A percentile compares a stretch with the other conserved stretches of the same genome.
These are phyloP conservation scores for Galium porrigens DNA, from an alignment of 305 asterid genomes.

Conservation along the genomic window DNA sequence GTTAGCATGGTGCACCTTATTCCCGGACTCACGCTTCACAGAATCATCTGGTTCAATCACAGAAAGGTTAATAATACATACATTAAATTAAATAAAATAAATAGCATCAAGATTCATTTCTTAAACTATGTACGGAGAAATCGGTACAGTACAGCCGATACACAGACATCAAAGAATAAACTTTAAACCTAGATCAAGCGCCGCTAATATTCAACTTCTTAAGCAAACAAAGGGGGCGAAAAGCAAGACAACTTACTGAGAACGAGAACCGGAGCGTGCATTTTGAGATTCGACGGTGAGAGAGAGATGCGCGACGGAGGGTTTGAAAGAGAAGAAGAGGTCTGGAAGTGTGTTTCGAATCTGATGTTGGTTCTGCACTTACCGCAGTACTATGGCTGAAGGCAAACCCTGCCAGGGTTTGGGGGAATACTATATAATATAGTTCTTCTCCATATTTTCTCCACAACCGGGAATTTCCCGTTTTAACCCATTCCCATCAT, in stretches of 20 bases:
- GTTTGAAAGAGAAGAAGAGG: background rate
- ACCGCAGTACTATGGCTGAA: background rate
- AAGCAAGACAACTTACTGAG: conserved; percentile 21
- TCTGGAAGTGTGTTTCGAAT: background rate
- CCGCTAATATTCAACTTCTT: background rate
- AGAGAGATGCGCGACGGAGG: background rate
- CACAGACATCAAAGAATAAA: background rate
- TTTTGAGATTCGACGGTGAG: conserved; percentile 11
- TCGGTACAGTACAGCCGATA: background rate
- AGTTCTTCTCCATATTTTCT: no score
- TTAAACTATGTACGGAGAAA: background rate
- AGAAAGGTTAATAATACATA: background rate
- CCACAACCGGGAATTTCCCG: no score
- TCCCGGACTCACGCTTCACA: conserved; percentile 37
- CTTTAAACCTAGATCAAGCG: background rate
- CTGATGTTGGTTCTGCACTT: background rate
- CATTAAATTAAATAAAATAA: background rate
- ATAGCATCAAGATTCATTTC: background rate
- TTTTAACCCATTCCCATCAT: no score
- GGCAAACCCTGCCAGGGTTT: conserved; percentile 19
- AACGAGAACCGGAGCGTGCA: conserved; percentile 41
- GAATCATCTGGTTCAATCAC: conserved; percentile 37
- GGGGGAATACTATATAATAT: background rate
- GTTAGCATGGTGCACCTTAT: conserved; percentile 34
- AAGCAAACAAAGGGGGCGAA: background rate